Base-by-base conservation (phyloP, 306 rosid species). In the Malus sieversii region DNA sequence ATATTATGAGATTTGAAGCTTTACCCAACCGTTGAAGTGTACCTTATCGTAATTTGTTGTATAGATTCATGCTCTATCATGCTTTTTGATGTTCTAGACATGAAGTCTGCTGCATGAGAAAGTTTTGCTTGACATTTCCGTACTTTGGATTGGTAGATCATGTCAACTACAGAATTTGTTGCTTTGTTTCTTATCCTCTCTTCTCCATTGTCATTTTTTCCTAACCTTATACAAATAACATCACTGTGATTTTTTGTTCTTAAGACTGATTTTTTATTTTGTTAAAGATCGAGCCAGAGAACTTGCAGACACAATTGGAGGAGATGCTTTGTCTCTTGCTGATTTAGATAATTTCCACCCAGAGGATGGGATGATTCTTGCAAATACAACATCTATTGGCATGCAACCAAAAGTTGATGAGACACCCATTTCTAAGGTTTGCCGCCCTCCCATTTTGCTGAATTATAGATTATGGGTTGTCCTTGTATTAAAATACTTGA, bases 301-400 rank as follows among this genome's bases (percentile, higher is more conserved):
- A 81, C 87, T 93, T 76, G 97, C 98, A 64, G 82, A 90, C 80
- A 42, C 75, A 51, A 55, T 93, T 59, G 98, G 98, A 65, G 98
- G 91, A 74, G 88, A 88, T 30, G 92, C 98, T 79, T 29, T 93
- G 75, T 75, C 98, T 72, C 90, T 93, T 65, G 81, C 90, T 46
- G 94, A 91, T 79, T 85, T 93, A 60, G 89, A 83, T 63, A 88
- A 75, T 82, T 93, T 80, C 79, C 91, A 86, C 74, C 96, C 94
- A 0, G 98, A 91, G 89, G 88, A 86, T 82, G 96, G 86, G 68
- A 91, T 93, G 97, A 90, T 93, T 86, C 96, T 93, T 79, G 98
- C 96, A 40, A 93, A 91, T 84, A 87, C 97, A 35, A 91, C 98
- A 71, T 90, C 98, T 25, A 87, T 93, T 60, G 98, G 98, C 84